Evolutionary conservation across 2,329 filamentous ascomycete species (phyloP).

Genomic region (Hymenoscyphus infarciens): DNA sequence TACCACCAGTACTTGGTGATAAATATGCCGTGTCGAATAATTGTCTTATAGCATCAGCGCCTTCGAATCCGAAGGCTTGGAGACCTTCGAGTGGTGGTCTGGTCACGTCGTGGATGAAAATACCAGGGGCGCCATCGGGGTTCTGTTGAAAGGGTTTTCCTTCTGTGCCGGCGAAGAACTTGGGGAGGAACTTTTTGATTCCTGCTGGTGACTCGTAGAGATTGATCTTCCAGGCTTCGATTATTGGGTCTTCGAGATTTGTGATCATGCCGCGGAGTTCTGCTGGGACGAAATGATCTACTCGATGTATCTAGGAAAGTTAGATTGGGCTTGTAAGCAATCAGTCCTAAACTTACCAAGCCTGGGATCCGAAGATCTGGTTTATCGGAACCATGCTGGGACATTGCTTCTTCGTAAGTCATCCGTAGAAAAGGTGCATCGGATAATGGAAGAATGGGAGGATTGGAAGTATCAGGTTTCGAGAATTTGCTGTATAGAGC

Average conservation of each 20-base stretch:
- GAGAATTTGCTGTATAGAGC: conserved; percentile 24
- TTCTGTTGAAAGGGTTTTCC: conserved; percentile 60
- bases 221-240: conserved; percentile 72
- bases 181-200: conserved; percentile 58
- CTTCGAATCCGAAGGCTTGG: conserved; percentile 72
- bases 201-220: conserved; percentile 50
- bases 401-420: conserved; percentile 76
- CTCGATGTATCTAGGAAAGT: conserved; percentile 54
- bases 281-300: conserved; percentile 60
- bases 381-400: conserved; percentile 81
- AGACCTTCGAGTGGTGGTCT: conserved; percentile 73
- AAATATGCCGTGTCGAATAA: conserved; percentile 15
- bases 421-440: conserved; percentile 37
- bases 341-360: conserved; percentile 43
- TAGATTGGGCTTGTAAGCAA: conserved; percentile 16
- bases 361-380: conserved; percentile 78
- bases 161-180: conserved; percentile 67
- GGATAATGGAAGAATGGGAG: conserved; percentile 12
- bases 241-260: conserved; percentile 59
- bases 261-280: conserved; percentile 75
- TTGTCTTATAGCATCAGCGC: conserved; percentile 48
- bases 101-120: conserved; percentile 69
- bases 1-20: not conserved
- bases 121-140: conserved; percentile 71
- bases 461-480: not conserved